Base-by-base conservation (phyloP, 768 basidiomycete genomes). In the Rhodotorula toruloides region DNA sequence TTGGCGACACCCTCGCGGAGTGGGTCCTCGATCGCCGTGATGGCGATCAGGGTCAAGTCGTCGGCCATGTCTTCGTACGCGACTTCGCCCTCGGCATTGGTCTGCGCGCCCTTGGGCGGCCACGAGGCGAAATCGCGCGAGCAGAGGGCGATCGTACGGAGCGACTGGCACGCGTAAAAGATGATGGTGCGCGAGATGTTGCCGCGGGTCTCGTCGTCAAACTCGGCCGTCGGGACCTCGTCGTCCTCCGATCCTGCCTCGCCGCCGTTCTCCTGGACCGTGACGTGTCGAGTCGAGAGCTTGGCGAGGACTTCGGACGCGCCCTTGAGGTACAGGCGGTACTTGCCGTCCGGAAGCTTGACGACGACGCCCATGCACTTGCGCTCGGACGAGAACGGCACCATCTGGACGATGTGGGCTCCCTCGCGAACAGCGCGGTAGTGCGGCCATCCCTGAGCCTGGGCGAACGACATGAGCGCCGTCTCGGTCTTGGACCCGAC, bases 401-500 rank as follows among this genome's bases (percentile, higher is more conserved):
- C 83, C 86, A 93, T 86, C 79, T 94, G 91, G 2, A 90, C 78
- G 46, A 91, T 77, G 22, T 81, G 75, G 29, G 83, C 83, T 2
- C 74, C 67, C 14, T 88, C 86, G 27, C 94, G 83, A 4, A 83
- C 84, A 56, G 81, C 74, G 76, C 80, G 83, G 80, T 89, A 92
- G 65, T 85, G 79, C 12, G 79, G 77, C 91, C 92, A 98, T 21
- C 82, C 80, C 47, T 88, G 84, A 39, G 88, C 85, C 79, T 88
- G 86, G 19, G 88, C 89, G 68, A 97, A 90, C 72, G 84, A 82
- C 22, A 98, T 81, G 25, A 98, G 82, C 3, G 93, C 92, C 3
- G 88, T 90, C 80, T 97, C 94, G 3, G 94, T 98, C 82, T 98
- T 98, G 80, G 84, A 89, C 17, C 94, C 94, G 54, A 96, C 82